These are phyloP conservation scores for Chytriomyces sp. DNA, from an alignment of 192 early-diverging fungal species.

Conservation along the genomic window DNA sequence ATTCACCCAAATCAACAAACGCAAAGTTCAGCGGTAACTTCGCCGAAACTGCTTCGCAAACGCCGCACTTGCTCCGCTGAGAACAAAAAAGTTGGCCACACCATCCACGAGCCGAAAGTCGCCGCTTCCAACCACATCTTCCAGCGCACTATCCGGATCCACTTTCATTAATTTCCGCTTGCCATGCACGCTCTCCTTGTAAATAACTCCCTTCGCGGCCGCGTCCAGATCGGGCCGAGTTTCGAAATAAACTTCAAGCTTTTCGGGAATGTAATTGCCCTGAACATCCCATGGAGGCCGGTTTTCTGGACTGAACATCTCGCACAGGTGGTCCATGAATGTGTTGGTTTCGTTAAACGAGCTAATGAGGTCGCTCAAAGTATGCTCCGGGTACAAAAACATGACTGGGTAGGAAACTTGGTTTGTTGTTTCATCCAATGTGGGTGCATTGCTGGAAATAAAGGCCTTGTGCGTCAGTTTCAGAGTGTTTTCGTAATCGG, in stretches of 20 bases:
- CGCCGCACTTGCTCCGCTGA: slow-evolving; percentile 62
- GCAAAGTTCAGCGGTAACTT: slow-evolving; percentile 47
- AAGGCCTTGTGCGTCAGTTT: slow-evolving; percentile 3
- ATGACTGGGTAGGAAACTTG: slow-evolving; percentile 82
- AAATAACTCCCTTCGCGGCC: slow-evolving; percentile 35
- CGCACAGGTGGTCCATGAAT: slow-evolving; percentile 81
- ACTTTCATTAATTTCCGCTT: slow-evolving; percentile 58
- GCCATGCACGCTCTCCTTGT: slow-evolving; percentile 54
- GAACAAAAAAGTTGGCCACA: slow-evolving; percentile 82
- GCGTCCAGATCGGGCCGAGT: slow-evolving; percentile 43
- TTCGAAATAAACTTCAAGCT: slow-evolving; percentile 84
- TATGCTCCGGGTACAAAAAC: slow-evolving; percentile 94
- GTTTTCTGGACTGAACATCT: slow-evolving; percentile 71
- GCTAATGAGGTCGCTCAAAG: slow-evolving; percentile 87
- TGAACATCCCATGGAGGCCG: slow-evolving; percentile 84
- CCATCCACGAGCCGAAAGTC: slow-evolving; percentile 83
- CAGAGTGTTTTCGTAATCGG: slow-evolving; percentile 16
- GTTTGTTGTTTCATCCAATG: slow-evolving; percentile 59
- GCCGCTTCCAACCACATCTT: slow-evolving; percentile 62
- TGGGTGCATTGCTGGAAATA: slow-evolving; percentile 5
- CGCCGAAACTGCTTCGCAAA: slow-evolving; percentile 71
- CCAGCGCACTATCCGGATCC: slow-evolving; percentile 58
- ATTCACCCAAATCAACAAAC: no score
- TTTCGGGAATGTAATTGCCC: slow-evolving; percentile 68
- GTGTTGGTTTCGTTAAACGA: slow-evolving; percentile 82